Evolutionary conservation across 495 filamentous ascomycete species (phyloP).

Genomic region (Tetracladium setigerum): DNA sequence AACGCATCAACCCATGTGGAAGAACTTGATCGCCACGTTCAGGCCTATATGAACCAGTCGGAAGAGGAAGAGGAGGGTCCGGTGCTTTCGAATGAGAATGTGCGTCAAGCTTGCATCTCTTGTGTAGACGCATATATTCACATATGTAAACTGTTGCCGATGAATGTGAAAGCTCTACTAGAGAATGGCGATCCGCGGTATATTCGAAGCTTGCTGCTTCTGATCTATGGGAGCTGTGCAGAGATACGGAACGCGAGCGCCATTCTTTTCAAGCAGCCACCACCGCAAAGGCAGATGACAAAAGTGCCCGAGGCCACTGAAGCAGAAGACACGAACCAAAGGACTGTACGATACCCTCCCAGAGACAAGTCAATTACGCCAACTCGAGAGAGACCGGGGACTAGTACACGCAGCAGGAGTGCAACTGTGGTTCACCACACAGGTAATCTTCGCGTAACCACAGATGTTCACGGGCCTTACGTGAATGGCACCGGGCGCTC

Average conservation of each 20-base stretch:
- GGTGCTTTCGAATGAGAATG: constrained; percentile 55
- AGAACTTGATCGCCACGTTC: constrained; percentile 64
- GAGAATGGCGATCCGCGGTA: constrained; percentile 70
- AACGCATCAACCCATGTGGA: constrained; percentile 69
- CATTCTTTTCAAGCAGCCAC: constrained; percentile 2
- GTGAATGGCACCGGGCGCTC: constrained; percentile 37
- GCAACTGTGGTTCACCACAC: constrained; percentile 57
- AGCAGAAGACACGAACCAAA: neutral
- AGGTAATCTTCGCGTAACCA: constrained; percentile 43
- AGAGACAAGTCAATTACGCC: constrained; percentile 53
- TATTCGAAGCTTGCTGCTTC: constrained; percentile 70
- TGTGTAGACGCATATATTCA: constrained; percentile 72
- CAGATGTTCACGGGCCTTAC: constrained; percentile 31
- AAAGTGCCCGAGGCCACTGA: constrained; percentile 1
- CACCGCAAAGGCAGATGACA: neutral
- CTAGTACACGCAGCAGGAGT: constrained; percentile 45
- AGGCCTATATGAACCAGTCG: constrained; percentile 50
- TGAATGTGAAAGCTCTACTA: constrained; percentile 62
- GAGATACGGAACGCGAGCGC: constrained; percentile 48
- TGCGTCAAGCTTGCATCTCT: constrained; percentile 55
- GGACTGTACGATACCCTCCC: constrained; percentile 33
- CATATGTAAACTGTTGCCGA: constrained; percentile 60
- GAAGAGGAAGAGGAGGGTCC: constrained; percentile 39
- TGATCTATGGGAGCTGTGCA: constrained; percentile 71
- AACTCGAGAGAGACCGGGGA: constrained; percentile 45